Conservation (phyloP, 78 protist species). For the Dictyostelium discoideum region DNA sequence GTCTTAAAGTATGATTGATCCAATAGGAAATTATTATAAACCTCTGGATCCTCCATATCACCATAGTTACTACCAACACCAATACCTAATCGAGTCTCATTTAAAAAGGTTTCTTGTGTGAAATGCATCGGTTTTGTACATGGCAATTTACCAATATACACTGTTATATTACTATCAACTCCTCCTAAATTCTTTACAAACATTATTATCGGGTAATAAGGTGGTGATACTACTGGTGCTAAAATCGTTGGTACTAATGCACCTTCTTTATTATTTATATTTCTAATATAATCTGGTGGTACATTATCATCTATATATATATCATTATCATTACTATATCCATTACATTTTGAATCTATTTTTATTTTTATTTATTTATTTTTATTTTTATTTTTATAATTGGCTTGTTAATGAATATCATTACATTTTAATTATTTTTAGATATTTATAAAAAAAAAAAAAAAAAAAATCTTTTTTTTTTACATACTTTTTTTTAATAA, state of each 20-base stretch:
- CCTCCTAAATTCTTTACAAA: constrained; percentile 17
- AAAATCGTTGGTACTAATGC: not conserved
- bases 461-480: too few relatives aligned
- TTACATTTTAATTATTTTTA: too few relatives aligned
- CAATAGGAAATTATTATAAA: not conserved
- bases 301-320: not conserved
- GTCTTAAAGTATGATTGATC: not conserved
- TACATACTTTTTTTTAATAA: not conserved
- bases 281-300: constrained; percentile 13
- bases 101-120: not conserved
- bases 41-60: not conserved
- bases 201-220: not conserved
- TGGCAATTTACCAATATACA: not conserved
- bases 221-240: not conserved
- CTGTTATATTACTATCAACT: not conserved
- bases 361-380: too few relatives aligned
- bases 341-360: not conserved
- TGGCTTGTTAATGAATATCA: too few relatives aligned
- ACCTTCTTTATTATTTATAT: not conserved
- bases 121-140: not conserved
- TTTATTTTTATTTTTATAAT: too few relatives aligned
- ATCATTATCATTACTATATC: not conserved
- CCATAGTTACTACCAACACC: not conserved
- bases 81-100: not conserved
- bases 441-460: too few relatives aligned